Evolutionary conservation across 1,284 basidiomycete genomes (phyloP).

Genomic region (Grifola frondosa): DNA sequence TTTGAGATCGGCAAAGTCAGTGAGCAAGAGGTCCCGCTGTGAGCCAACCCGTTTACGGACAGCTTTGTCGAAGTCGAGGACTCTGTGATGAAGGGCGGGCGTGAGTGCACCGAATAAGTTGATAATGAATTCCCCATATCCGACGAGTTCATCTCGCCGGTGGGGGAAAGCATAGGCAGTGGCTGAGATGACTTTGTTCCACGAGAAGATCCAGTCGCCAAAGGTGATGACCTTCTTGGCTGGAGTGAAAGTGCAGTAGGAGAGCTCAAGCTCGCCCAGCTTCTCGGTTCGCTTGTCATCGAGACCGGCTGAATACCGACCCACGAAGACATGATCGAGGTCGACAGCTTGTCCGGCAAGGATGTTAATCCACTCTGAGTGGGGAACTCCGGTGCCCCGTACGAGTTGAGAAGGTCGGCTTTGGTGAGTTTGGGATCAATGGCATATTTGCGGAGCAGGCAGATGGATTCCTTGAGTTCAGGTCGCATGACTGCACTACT

Average conservation of each 20-base stretch:
- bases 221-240: neutral
- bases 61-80: conserved; percentile 4
- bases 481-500: too few species aligned
- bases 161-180: conserved; percentile 5
- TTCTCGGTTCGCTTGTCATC: neutral
- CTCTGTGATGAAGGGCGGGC: neutral
- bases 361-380: conserved; percentile 2
- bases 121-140: neutral
- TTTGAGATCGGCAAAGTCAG: conserved; percentile 1
- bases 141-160: neutral
- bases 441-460: neutral
- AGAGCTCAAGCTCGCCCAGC: conserved; percentile 1
- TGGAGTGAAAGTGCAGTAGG: neutral
- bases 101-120: neutral
- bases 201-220: neutral
- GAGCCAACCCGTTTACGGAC: neutral
- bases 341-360: neutral
- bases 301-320: neutral
- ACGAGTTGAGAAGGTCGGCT: neutral
- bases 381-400: too few species aligned
- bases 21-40: neutral
- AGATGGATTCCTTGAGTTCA: neutral
- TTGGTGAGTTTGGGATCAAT: neutral
- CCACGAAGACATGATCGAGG: conserved; percentile 2
- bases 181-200: neutral